phyloP scores from a whole-genome alignment of 179 eudicot species.

The Corrigiola litoralis region DNA sequence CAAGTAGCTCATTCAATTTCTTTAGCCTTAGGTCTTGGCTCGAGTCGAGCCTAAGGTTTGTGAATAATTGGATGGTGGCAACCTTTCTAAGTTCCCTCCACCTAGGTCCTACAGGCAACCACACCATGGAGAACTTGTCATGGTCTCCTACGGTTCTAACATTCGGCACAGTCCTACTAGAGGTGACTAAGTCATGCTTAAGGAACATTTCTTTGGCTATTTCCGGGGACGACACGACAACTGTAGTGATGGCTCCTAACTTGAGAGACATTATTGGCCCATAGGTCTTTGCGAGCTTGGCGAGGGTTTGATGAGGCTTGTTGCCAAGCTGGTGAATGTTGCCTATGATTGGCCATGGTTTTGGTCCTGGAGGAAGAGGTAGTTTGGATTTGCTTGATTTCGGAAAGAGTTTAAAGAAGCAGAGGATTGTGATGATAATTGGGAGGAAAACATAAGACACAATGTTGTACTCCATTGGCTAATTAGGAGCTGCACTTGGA shows the following conservation, averaged over 20 bases:
- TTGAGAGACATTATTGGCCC: conserved; percentile 32
- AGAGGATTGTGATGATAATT: not conserved
- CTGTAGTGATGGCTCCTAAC: conserved; percentile 27
- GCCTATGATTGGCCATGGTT: conserved; percentile 40
- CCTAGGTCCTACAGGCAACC: conserved; percentile 17
- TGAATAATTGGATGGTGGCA: conserved; percentile 16
- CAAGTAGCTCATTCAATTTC: conserved; percentile 12
- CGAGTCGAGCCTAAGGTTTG: conserved; percentile 1
- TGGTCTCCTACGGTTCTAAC: not conserved
- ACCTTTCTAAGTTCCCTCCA: conserved; percentile 20
- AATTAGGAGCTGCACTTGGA: too few relatives aligned
- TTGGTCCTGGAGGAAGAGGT: conserved; percentile 37
- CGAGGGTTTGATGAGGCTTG: conserved; percentile 33
- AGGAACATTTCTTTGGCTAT: conserved; percentile 24
- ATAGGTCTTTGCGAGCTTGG: conserved; percentile 22
- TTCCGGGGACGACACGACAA: conserved; percentile 27
- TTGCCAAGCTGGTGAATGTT: conserved; percentile 32
- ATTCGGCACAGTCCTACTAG: conserved; percentile 20
- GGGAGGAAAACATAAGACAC: not conserved
- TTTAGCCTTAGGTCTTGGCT: conserved; percentile 8
- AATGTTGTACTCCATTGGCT: not conserved
- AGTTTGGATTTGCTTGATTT: conserved; percentile 2
- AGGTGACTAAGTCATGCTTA: conserved; percentile 22
- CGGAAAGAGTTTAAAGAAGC: not conserved
- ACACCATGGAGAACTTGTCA: conserved; percentile 2